Evolutionary conservation across 1,284 basidiomycete genomes (phyloP), one percentile per base, ranked within the genome.

Genomic region (Ganoderma leucocontextum): DNA sequence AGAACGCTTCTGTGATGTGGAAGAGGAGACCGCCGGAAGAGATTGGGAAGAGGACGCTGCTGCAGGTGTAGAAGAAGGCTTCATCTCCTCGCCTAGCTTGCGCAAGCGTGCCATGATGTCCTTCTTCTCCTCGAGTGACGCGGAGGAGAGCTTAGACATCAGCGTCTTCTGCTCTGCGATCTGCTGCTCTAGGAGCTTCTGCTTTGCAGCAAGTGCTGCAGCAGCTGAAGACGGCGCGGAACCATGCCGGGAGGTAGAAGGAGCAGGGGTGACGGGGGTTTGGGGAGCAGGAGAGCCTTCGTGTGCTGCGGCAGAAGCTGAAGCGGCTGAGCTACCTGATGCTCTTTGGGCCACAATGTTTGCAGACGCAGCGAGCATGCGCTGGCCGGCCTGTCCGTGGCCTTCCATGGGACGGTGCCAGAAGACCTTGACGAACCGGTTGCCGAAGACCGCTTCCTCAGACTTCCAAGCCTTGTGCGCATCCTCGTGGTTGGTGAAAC

Each of bases 321-420:
- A 71, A n/a, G 80, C 68, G 4, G 67, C 53, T 13, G 69, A 39
- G 52, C 17, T 76, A 76, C 59, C 78, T n/a, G 76, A 71, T 33
- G 74, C 69, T 64, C 89, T 86, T 75, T 89, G 91, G 38, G 90
- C 89, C 9, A 96, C 84, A 15, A 93, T 73, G 10, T 89, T 84
- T 12, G 91, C 92, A 44, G 91, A 94, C 4, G 92, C 92, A 41
- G 93, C 94, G 60, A 97, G 82, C 81, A 91, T 87, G 72, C 91
- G 86, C 64, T 89, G 82, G 1, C 95, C 95, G 19, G 83, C 85
- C 71, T 88, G 89, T 17, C 95, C 95, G 74, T 95, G 93, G 0
- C 95, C 95, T 65, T 93, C 93, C 87, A 95, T 88, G 3, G 95
- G 95, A 73, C 91, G 85, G 82, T 97, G 95, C 95, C 95, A 97